These are phyloP conservation scores for Aspergillus caelatus DNA, from an alignment of 2,329 filamentous ascomycete species.

Conservation along the genomic window DNA sequence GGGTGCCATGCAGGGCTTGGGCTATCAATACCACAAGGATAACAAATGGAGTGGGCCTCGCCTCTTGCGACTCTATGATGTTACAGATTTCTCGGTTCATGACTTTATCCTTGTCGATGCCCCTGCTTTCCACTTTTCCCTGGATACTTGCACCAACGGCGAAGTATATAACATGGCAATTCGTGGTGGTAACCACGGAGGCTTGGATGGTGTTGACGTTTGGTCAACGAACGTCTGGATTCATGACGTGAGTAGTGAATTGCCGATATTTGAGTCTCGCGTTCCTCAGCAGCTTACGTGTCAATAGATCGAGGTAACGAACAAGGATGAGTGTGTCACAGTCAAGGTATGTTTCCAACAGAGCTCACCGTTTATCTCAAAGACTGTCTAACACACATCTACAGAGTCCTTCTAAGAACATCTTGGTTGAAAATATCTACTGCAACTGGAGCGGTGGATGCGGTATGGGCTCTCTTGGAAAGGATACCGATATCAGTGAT, in stretches of 20 bases:
- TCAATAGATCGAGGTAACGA: constrained; percentile 57
- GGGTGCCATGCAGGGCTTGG: constrained; percentile 57
- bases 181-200: constrained; percentile 55
- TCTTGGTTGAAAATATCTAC: constrained; percentile 63
- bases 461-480: constrained; percentile 59
- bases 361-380: background rate
- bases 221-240: constrained; percentile 60
- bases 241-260: constrained; percentile 50
- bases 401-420: constrained; percentile 53
- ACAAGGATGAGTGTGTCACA: constrained; percentile 65
- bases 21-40: constrained; percentile 52
- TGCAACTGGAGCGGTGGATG: constrained; percentile 66
- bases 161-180: constrained; percentile 61
- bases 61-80: constrained; percentile 50
- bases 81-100: constrained; percentile 53
- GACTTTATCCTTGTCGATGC: constrained; percentile 54
- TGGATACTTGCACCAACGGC: constrained; percentile 56
- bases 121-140: constrained; percentile 54
- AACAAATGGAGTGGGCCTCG: constrained; percentile 47
- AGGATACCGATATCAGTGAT: constrained; percentile 53
- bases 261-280: background rate
- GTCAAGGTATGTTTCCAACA: constrained; percentile 46
- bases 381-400: background rate
- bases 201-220: constrained; percentile 60
- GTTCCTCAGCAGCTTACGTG: background rate